phyloP scores from a whole-genome alignment of 2,329 filamentous ascomycete species.

The Ceratocystis eucalypticola region DNA sequence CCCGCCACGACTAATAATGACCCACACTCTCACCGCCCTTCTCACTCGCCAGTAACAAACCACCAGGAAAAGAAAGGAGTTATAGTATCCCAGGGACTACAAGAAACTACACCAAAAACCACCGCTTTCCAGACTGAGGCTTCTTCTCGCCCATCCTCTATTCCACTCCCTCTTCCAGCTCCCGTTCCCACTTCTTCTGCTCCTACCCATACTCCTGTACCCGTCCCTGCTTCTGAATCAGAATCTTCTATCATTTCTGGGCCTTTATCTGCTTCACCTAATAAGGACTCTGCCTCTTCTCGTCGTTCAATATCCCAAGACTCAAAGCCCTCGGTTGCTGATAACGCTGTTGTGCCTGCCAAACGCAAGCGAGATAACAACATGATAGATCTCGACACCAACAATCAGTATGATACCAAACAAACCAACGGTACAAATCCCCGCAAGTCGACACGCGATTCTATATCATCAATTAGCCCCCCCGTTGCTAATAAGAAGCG shows the following conservation, averaged over 20 bases:
- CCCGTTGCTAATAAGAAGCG: conserved; percentile 31
- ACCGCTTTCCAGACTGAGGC: background rate
- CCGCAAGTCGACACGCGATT: conserved; percentile 15
- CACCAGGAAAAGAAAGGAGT: background rate
- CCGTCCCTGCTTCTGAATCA: background rate
- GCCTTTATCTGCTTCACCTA: background rate
- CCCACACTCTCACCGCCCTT: conserved; percentile 9
- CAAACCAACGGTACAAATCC: conserved; percentile 10
- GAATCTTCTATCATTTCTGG: background rate
- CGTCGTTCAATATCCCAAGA: conserved; percentile 6
- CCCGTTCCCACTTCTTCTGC: background rate
- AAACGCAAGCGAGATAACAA: conserved; percentile 39
- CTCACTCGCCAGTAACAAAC: background rate
- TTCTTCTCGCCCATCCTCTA: background rate
- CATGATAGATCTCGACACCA: conserved; percentile 18
- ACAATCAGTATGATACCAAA: conserved; percentile 15
- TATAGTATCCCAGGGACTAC: background rate
- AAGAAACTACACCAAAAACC: background rate
- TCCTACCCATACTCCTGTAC: too few species aligned
- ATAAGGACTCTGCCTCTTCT: background rate
- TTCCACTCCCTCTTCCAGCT: background rate
- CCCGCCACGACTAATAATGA: background rate
- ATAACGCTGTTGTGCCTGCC: conserved; percentile 29
- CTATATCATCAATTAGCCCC: background rate
- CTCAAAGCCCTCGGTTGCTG: conserved; percentile 16